Base-by-base conservation (phyloP, 371 early-diverging fungal species). In the Coelomomyces lativittatus region DNA sequence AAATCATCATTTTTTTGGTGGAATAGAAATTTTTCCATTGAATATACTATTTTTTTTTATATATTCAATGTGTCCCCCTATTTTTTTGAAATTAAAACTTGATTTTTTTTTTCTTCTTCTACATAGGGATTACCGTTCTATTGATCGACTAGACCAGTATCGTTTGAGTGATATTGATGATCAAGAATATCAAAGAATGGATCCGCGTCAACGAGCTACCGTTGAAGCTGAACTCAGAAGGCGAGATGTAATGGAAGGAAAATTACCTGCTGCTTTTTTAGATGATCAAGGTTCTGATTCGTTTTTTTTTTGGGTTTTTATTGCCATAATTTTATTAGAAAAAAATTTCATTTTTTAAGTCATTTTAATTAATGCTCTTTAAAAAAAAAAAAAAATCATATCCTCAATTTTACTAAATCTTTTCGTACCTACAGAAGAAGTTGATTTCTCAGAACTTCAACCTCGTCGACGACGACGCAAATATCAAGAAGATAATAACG, bases 251-350 rank as follows among this genome's bases (percentile, higher is more conserved):
- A 84, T 78, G 49, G 75, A 80, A 52, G 81, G 75, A 19, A 61
- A 82, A n/a, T 70, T 86, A 35, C 87, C 89, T 2, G 81, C 79
- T 32, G 88, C 87, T 3, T 87, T 85, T 56, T 54, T 85, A 63
- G 72, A 66, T n/a, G 70, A 52, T 11, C 47, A 19, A 21, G 23
- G n/a, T n/a, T n/a, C n/a, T n/a, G n/a, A n/a, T n/a, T n/a, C n/a
- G n/a, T n/a, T n/a, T n/a, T n/a, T n/a, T n/a, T n/a, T n/a, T n/a
- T n/a, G n/a, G n/a, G n/a, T n/a, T n/a, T n/a, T n/a, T n/a, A n/a
- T n/a, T n/a, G n/a, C n/a, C n/a, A n/a, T n/a, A n/a, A n/a, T n/a
- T n/a, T n/a, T n/a, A n/a, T n/a, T n/a, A n/a, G n/a, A n/a, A n/a
- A n/a, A n/a, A n/a, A n/a, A n/a, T n/a, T n/a, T n/a, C n/a, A n/a